Percentiles rank a stretch among this genome's conserved stretches.
Conservation (phyloP, 1,284 basidiomycete genomes). For the Moesziomyces sp. region DNA sequence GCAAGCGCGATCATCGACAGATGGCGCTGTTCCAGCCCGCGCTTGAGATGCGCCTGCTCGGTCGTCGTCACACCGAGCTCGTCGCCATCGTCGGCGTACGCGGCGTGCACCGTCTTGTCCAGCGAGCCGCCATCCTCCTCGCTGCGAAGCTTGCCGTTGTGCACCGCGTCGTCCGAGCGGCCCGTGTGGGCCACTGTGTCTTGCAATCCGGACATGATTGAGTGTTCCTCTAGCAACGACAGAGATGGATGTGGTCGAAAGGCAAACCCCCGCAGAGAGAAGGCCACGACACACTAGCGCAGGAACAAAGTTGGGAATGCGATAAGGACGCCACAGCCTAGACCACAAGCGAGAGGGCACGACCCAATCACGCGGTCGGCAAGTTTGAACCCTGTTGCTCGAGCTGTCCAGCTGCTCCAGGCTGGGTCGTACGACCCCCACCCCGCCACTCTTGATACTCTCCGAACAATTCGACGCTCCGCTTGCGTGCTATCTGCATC, state of each 20-base stretch:
- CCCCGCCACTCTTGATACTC: background rate
- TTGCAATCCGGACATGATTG: constrained; percentile 10
- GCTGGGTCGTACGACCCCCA: background rate
- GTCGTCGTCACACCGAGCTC: constrained; percentile 21
- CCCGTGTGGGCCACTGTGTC: constrained; percentile 6
- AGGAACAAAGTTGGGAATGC: background rate
- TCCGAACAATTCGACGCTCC: background rate
- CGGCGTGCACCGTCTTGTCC: constrained; percentile 12
- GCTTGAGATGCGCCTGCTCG: constrained; percentile 36
- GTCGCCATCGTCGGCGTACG: constrained; percentile 2
- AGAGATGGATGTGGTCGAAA: background rate
- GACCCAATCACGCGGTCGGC: background rate
- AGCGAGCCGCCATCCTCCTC: constrained; percentile 27
- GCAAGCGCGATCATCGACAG: constrained; percentile 58
- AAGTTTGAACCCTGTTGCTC: background rate
- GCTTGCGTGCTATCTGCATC: background rate
- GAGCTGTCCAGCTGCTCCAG: no score
- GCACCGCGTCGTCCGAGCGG: constrained; percentile 17
- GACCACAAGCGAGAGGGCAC: background rate
- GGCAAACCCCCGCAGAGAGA: background rate
- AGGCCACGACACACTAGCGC: background rate
- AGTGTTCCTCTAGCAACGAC: background rate
- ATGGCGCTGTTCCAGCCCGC: constrained; percentile 51
- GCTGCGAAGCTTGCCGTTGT: constrained; percentile 33
- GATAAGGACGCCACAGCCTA: background rate